Evolutionary conservation across 2,329 filamentous ascomycete species (phyloP).

Genomic region (Aspergillus fumigatiaffinis): DNA sequence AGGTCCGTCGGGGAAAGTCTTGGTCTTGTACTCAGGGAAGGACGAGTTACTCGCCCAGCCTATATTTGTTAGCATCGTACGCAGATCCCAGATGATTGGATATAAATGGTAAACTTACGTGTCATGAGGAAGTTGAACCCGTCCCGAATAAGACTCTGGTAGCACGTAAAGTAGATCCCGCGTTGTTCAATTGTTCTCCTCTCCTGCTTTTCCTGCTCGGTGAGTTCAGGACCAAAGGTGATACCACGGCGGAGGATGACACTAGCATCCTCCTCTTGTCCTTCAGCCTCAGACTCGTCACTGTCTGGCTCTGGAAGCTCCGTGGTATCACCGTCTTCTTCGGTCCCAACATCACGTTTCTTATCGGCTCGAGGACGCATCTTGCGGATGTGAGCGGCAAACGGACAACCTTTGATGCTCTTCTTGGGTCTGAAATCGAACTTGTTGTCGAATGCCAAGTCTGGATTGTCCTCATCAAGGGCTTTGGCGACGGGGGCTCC

Average conservation of each 20-base stretch:
- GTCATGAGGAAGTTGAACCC: slow-evolving; percentile 35
- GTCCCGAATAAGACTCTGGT: slow-evolving; percentile 41
- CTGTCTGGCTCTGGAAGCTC: slow-evolving; percentile 1
- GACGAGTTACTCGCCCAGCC: slow-evolving; percentile 20
- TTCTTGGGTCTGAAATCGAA: slow-evolving; percentile 35
- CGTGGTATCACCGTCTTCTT: slow-evolving; percentile 6
- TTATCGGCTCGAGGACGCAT: slow-evolving; percentile 42
- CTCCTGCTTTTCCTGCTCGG: slow-evolving; percentile 28
- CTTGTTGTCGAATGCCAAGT: slow-evolving; percentile 34
- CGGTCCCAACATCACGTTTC: slow-evolving; percentile 3
- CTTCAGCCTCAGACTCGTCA: background rate
- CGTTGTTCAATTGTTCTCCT: slow-evolving; percentile 33
- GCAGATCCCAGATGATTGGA: background rate
- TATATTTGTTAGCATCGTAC: slow-evolving; percentile 4
- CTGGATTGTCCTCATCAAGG: slow-evolving; percentile 27
- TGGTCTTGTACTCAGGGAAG: slow-evolving; percentile 15
- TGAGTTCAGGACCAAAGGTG: slow-evolving; percentile 40
- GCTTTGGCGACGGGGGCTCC: slow-evolving; percentile 34
- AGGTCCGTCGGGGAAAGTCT: slow-evolving; percentile 6
- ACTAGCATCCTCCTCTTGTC: slow-evolving; percentile 8
- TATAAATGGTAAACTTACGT: slow-evolving; percentile 12
- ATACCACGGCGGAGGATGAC: slow-evolving; percentile 47
- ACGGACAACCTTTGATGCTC: slow-evolving; percentile 39
- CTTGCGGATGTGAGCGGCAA: slow-evolving; percentile 48
- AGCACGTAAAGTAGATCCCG: slow-evolving; percentile 45